Evolutionary conservation across 495 filamentous ascomycete species (phyloP).

Genomic region (Cercophora scortea): DNA sequence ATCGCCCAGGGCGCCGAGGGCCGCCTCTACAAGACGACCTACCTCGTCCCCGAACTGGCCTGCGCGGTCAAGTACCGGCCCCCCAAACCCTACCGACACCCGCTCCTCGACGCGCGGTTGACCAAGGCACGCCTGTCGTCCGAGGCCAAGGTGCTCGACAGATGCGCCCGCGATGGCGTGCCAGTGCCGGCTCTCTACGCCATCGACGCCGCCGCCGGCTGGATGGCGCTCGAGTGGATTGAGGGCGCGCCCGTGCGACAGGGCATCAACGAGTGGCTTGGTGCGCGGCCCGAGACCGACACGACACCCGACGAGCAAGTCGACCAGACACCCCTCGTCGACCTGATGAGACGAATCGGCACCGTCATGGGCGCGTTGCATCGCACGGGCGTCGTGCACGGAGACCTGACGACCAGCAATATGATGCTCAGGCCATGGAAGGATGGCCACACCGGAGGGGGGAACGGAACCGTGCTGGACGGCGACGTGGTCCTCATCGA

Average conservation of each 20-base stretch:
- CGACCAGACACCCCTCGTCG: conserved; percentile 27
- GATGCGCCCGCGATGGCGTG: conserved; percentile 67
- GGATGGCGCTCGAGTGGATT: conserved; percentile 90
- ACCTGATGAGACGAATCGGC: conserved; percentile 67
- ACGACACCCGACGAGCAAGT: conserved; percentile 20
- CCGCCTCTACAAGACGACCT: conserved; percentile 80
- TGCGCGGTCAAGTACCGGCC: conserved; percentile 91
- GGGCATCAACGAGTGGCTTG: conserved; percentile 58
- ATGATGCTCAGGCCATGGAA: conserved; percentile 63
- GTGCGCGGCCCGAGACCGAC: conserved; percentile 33
- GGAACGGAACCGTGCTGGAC: conserved; percentile 27
- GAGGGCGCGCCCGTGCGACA: conserved; percentile 61
- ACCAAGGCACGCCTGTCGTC: conserved; percentile 78
- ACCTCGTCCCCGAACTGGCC: conserved; percentile 58
- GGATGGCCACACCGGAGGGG: conserved; percentile 6
- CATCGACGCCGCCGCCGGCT: conserved; percentile 64
- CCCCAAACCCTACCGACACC: conserved; percentile 86
- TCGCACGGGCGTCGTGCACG: conserved; percentile 76
- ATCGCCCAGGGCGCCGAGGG: conserved; percentile 93
- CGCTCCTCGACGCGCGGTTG: conserved; percentile 77
- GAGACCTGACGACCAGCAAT: conserved; percentile 96
- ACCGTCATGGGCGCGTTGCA: conserved; percentile 72
- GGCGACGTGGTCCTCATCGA: conserved; percentile 90
- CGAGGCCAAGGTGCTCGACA: conserved; percentile 77
- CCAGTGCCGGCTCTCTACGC: conserved; percentile 70